These are phyloP conservation scores for Clonostachys rhizophaga DNA, from an alignment of 2,329 filamentous ascomycete species.

Conservation along the genomic window DNA sequence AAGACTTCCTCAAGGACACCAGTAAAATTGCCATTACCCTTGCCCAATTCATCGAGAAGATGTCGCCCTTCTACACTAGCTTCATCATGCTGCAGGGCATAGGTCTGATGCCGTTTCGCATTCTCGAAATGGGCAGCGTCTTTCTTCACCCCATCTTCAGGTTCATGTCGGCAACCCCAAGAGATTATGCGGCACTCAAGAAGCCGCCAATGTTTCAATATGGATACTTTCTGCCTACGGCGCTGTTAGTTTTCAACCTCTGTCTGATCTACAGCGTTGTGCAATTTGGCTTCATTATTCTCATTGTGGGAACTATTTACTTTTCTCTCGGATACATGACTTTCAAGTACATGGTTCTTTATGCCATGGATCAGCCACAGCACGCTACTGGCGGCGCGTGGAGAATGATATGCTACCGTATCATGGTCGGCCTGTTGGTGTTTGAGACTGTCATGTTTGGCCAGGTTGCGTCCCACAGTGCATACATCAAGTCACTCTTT, in stretches of 20 bases:
- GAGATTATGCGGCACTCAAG: slow-evolving; percentile 79
- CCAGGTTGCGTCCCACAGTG: slow-evolving; percentile 69
- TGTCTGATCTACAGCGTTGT: slow-evolving; percentile 93
- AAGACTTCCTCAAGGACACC: slow-evolving; percentile 73
- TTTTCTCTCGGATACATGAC: slow-evolving; percentile 81
- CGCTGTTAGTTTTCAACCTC: slow-evolving; percentile 88
- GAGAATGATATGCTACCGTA: slow-evolving; percentile 93
- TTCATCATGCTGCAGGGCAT: slow-evolving; percentile 91
- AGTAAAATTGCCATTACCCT: slow-evolving; percentile 71
- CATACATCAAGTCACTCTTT: slow-evolving; percentile 67
- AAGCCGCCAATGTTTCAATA: slow-evolving; percentile 89
- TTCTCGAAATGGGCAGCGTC: slow-evolving; percentile 86
- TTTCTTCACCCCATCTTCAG: slow-evolving; percentile 76
- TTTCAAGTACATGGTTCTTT: slow-evolving; percentile 96
- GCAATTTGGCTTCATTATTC: slow-evolving; percentile 71
- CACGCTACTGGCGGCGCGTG: slow-evolving; percentile 91
- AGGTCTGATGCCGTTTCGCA: slow-evolving; percentile 88
- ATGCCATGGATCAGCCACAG: slow-evolving; percentile 96
- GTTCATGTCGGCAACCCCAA: slow-evolving; percentile 77
- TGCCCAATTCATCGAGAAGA: slow-evolving; percentile 66
- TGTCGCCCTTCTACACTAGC: slow-evolving; percentile 86
- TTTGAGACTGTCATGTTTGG: slow-evolving; percentile 92
- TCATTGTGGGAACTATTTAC: slow-evolving; percentile 78
- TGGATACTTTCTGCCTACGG: slow-evolving; percentile 91
- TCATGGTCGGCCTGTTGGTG: slow-evolving; percentile 79